Evolutionary conservation across 2,329 filamentous ascomycete genomes (phyloP), one percentile per base, ranked within the genome.

Genomic region (Epichloe sp.): DNA sequence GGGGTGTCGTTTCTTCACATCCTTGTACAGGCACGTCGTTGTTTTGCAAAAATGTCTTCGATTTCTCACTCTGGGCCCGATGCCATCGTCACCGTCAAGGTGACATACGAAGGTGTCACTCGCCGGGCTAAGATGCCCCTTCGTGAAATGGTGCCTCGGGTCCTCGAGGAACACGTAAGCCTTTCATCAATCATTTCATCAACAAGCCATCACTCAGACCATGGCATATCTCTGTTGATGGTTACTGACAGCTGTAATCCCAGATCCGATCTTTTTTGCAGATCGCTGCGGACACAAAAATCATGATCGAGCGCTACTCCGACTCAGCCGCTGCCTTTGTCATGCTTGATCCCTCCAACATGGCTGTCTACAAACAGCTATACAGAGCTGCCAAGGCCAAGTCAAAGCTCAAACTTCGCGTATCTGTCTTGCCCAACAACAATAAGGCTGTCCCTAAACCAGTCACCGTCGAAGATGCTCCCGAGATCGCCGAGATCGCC

Each of bases 331-430:
- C 77, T 44, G 75, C 82, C 57, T 97, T 86, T 68, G 79, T 97
- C 57, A 75, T 79, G 44, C 83, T 98, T 54, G 85, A 95, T 66
- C 74, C 81, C 55, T 75, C 76, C 64, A 94, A 95, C 63, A 71
- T 79, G 8, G 76, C 86, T 44, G 87, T 95, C 62, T 98, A 95
- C 77, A 97, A 96, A 75, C 93, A 96, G 66, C 83, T 98, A 42
- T 91, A 93, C 66, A 85, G 93, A 62, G 93, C 93, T 58, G 93
- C 93, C 57, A 98, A 96, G 75, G 93, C 93, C 38, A 98, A 98
- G 77, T 82, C 90, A 58, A 98, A 97, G 82, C 83, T 98, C 59
- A 90, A 93, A 69, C 79, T 98, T 53, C 87, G 82, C 58, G 84
- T 86, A 38, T 83, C 79, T 15, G 61, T 76, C 36, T 64, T 69